Base-by-base conservation (phyloP, 2,329 filamentous ascomycete genomes). In the Nakataea oryzae region DNA sequence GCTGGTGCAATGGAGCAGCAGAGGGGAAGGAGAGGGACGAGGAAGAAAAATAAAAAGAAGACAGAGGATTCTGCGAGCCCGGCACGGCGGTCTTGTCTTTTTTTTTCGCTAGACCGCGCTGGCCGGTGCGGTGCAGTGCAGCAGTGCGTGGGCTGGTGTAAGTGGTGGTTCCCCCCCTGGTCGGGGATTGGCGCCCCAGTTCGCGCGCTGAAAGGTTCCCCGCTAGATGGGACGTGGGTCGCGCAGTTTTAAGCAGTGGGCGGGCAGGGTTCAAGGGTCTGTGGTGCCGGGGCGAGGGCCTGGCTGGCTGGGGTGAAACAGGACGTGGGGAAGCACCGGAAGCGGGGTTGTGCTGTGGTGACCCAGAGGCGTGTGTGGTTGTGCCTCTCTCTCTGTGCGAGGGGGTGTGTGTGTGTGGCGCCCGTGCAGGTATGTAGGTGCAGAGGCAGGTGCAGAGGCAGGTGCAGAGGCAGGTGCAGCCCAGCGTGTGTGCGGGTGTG, bases 301-400 rank as follows among this genome's bases (percentile, higher is more conserved):
- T 58, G n/a, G 57, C 34, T 34, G 57, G 57, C 57, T 58, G 57
- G 57, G 57, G 57, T 58, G 57, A 58, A 58, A 58, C 57, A 58
- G 57, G 57, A 58, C 57, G 57, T 58, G 57, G 57, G 57, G 57
- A 41, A 58, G 57, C 30, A 58, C 41, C 41, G 41, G 41, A 50
- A 50, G 41, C 41, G 41, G 41, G 41, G 41, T 50, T 50, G n/a
- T 50, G 41, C 41, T n/a, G 41, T 50, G 41, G 41, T 50, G 41
- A 50, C 41, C 41, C 21, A 50, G 21, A 24, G 34, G 41, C 21
- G 41, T 47, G 32, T 3, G 21, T 14, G 41, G n/a, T n/a, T n/a
- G n/a, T n/a, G n/a, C n/a, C n/a, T n/a, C n/a, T n/a, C n/a, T n/a
- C n/a, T n/a, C n/a, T n/a, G n/a, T n/a, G n/a, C n/a, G n/a, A n/a